Base-by-base conservation (phyloP, 164 flowering plant genomes). In the Nelumbo lutea region DNA sequence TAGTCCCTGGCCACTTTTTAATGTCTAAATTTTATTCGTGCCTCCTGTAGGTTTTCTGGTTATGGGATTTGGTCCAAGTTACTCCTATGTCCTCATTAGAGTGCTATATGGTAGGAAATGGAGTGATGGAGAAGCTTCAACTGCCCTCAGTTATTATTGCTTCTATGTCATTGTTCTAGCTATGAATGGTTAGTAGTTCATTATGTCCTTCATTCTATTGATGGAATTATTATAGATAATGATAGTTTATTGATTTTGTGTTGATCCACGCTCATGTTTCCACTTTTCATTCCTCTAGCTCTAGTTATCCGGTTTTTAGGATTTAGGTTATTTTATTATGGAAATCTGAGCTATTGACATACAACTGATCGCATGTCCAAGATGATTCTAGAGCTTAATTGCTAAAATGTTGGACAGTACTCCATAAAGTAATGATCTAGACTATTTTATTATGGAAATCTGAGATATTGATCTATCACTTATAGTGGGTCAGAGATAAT, bases 101-200 rank as follows among this genome's bases (percentile, higher is more conserved):
- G 50, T 96, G 68, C 75, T 96, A 69, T 91, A 93, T 78, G 98
- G 98, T 48, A 80, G 73, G 65, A 86, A 85, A 81, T 96, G 98
- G 98, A 93, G 99, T 81, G 96, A 96, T 75, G 98, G 98, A 69
- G 99, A 96, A 83, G 98, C 98, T 62, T 74, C 97, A 6, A 74
- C 76, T 46, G 95, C 88, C 44, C 96, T 93, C 10, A 82, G 78
- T 53, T 93, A 78, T 72, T 96, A 89, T 78, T 93, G 98, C 81
- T 63, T 93, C 60, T 93, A 87, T 76, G 84, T 96, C 59, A 75
- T 96, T 78, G 81, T 84, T 69, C 72, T 96, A 82, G 99, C 99
- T 62, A 86, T 89, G 91, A 96, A 96, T 78, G 97, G 99, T 93
- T 75, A 75, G 91, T 87, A 56, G 58, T 13, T 46, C 53, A 59